These are phyloP conservation scores for Boletellus sp. DNA, from an alignment of 768 basidiomycete species.

Conservation along the genomic window DNA sequence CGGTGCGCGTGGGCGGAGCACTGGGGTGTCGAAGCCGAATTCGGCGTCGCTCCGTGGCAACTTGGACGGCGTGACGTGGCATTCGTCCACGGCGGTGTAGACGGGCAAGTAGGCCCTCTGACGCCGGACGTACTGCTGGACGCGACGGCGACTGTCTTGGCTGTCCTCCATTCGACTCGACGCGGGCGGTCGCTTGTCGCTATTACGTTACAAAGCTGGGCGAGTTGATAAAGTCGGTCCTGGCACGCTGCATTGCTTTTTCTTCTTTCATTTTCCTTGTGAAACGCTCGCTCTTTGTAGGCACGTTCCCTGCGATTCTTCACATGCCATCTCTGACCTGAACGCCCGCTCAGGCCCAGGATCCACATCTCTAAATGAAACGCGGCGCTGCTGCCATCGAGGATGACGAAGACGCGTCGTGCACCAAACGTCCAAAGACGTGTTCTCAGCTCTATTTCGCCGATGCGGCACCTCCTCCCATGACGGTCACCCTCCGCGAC, in stretches of 20 bases:
- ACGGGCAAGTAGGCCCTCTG: conserved; percentile 44
- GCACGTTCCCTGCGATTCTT: neutral
- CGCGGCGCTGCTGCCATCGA: conserved; percentile 14
- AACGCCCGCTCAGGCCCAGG: neutral
- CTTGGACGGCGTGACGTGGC: conserved; percentile 13
- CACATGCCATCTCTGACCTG: neutral
- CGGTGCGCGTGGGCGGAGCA: conserved; percentile 46
- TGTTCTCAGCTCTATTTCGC: conserved; percentile 17
- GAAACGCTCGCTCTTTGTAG: conserved; percentile 1
- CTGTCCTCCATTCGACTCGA: conserved; percentile 24
- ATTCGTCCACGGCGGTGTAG: conserved; percentile 33
- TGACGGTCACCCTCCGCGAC: conserved; percentile 35
- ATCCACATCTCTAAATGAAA: conserved; percentile 22
- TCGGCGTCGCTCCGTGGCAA: conserved; percentile 11
- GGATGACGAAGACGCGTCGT: conserved; percentile 6
- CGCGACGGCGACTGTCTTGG: conserved; percentile 39
- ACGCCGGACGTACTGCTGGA: conserved; percentile 46
- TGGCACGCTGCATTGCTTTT: neutral
- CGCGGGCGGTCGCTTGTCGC: neutral
- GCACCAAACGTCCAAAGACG: conserved; percentile 24
- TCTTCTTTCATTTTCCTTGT: conserved; percentile 2
- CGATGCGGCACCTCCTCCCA: conserved; percentile 16
- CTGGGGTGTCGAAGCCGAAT: conserved; percentile 51
- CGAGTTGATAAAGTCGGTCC: neutral
- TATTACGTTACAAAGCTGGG: neutral